Conservation (phyloP, 176 grass and related monocot species). For the Rhynchospora tenuis region DNA sequence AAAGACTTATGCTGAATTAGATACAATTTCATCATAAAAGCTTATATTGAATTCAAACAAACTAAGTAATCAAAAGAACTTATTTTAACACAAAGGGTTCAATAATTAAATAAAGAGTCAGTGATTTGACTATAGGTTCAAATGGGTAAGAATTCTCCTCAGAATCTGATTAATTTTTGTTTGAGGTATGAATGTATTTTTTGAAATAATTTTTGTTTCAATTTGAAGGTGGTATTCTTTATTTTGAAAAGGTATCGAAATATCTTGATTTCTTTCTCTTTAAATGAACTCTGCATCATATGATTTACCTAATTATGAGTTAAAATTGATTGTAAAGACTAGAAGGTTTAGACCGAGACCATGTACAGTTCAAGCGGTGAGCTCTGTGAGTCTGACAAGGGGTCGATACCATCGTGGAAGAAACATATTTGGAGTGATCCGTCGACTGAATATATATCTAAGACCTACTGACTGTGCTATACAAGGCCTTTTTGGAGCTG, state of each 20-base stretch:
- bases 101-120: no score
- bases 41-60: no score
- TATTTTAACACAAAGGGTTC: no score
- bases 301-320: conserved; percentile 16
- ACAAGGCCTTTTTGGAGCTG: conserved; percentile 50
- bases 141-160: no score
- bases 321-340: conserved; percentile 22
- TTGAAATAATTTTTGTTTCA: no score
- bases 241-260: conserved; percentile 36
- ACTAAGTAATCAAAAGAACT: no score
- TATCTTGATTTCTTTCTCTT: conserved; percentile 8
- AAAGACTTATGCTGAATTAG: no score
- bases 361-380: conserved; percentile 78
- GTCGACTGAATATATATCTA: conserved; percentile 41
- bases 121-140: no score
- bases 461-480: conserved; percentile 52
- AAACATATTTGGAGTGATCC: conserved; percentile 85
- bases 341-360: conserved; percentile 37
- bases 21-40: no score
- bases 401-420: conserved; percentile 86
- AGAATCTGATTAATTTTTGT: no score
- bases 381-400: conserved; percentile 84
- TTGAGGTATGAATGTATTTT: no score
- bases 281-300: not conserved
- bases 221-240: no score